Evolutionary conservation across 345 rosid genomes (phyloP).

Genomic region (Eucalyptus sideroxylon): DNA sequence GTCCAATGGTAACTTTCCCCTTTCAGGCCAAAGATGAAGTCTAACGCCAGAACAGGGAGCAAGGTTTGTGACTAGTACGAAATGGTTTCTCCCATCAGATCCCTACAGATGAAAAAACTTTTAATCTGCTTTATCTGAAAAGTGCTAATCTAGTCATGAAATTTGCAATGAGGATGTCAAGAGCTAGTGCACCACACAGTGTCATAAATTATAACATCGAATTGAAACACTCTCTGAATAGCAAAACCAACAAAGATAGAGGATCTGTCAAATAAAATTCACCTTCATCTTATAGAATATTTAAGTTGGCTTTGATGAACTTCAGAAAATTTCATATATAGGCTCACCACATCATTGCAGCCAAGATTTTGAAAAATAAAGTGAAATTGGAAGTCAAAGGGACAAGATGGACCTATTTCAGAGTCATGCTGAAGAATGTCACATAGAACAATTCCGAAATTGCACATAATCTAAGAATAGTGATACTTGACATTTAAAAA

Average conservation of each 20-base stretch:
- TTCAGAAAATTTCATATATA: background rate
- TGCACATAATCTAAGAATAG: background rate
- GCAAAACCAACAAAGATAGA: background rate
- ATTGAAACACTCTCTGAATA: background rate
- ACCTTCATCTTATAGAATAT: background rate
- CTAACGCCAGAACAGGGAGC: conserved; percentile 92
- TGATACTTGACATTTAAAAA: background rate
- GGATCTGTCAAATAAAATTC: background rate
- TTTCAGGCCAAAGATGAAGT: conserved; percentile 93
- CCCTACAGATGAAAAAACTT: conserved; percentile 38
- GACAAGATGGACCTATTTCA: background rate
- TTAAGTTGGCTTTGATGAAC: background rate
- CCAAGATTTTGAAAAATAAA: background rate
- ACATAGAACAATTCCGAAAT: background rate
- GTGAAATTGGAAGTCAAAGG: background rate
- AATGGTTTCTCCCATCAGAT: conserved; percentile 69
- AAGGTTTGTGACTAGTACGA: conserved; percentile 90
- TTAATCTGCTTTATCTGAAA: background rate
- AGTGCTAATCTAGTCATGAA: background rate
- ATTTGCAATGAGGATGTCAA: background rate
- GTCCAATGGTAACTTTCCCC: conserved; percentile 37
- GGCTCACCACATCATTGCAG: background rate
- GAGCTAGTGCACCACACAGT: background rate
- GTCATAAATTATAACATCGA: background rate
- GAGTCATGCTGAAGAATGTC: background rate